Conservation (phyloP, 2,329 filamentous ascomycete species). For the Penicillium sp. region DNA sequence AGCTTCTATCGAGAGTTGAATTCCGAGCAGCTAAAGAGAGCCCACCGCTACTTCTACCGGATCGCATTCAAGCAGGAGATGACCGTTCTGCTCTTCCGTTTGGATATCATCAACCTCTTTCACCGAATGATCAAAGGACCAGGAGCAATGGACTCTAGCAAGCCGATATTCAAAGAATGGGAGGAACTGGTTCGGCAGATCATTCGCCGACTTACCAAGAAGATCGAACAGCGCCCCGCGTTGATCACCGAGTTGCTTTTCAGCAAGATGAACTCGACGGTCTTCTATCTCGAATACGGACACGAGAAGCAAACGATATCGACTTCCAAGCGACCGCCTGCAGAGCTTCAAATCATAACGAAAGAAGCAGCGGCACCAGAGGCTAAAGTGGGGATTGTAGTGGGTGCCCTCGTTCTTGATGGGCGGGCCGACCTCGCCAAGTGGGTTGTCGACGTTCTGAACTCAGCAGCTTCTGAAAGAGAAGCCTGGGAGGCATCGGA, state of each 20-base stretch:
- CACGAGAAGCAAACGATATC: constrained; percentile 74
- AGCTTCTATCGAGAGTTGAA: constrained; percentile 78
- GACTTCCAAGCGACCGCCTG: constrained; percentile 66
- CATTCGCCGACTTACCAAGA: constrained; percentile 75
- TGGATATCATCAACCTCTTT: constrained; percentile 86
- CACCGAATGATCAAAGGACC: constrained; percentile 91
- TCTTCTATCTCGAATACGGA: constrained; percentile 87
- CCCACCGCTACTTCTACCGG: constrained; percentile 90
- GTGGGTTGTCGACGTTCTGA: constrained; percentile 76
- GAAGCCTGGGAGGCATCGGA: constrained; percentile 74
- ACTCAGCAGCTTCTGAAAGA: constrained; percentile 68
- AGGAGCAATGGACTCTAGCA: constrained; percentile 66
- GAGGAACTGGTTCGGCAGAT: constrained; percentile 84
- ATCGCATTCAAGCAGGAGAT: constrained; percentile 94
- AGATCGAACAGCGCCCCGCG: constrained; percentile 80
- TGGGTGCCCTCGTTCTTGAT: constrained; percentile 76
- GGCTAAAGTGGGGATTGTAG: constrained; percentile 74
- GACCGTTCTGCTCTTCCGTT: constrained; percentile 80
- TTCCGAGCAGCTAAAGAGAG: constrained; percentile 78
- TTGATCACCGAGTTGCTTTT: constrained; percentile 90
- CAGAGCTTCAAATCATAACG: constrained; percentile 78
- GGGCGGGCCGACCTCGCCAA: constrained; percentile 71
- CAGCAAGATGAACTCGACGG: constrained; percentile 79
- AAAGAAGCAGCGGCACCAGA: constrained; percentile 61
- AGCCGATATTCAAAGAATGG: constrained; percentile 79